These are phyloP conservation scores for Domatiomyces globalis DNA, from an alignment of 2,329 filamentous ascomycete genomes.

Conservation along the genomic window DNA sequence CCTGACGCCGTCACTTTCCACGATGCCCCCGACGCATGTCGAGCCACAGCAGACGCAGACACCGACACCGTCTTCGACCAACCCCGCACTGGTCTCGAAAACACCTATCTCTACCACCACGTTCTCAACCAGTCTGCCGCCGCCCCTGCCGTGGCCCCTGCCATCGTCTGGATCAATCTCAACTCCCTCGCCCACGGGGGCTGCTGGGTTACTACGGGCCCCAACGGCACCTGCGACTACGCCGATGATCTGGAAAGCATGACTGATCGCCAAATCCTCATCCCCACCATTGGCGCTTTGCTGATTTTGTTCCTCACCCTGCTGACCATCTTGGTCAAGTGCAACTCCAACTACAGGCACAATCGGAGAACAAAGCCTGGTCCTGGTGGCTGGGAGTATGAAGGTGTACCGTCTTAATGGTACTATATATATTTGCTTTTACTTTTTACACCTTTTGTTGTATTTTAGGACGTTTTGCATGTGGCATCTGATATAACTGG, in stretches of 20 bases:
- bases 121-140: slow-evolving; percentile 22
- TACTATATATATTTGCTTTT: not conserved
- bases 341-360: slow-evolving; percentile 45
- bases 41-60: slow-evolving; percentile 22
- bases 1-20: slow-evolving; percentile 29
- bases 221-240: slow-evolving; percentile 47
- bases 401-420: slow-evolving; percentile 45
- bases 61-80: slow-evolving; percentile 32
- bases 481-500: not conserved
- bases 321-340: slow-evolving; percentile 50
- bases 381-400: slow-evolving; percentile 49
- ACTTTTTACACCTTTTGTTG: too few relatives aligned
- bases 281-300: slow-evolving; percentile 48
- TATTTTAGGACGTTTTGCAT: not conserved
- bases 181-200: slow-evolving; percentile 42
- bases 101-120: slow-evolving; percentile 41
- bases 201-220: slow-evolving; percentile 48
- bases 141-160: slow-evolving; percentile 7
- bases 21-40: slow-evolving; percentile 35
- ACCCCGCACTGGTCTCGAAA: slow-evolving; percentile 50
- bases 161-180: slow-evolving; percentile 44
- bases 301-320: slow-evolving; percentile 48
- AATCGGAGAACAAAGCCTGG: slow-evolving; percentile 38
- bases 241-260: slow-evolving; percentile 29
- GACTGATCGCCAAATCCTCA: slow-evolving; percentile 37